Evolutionary conservation across 2,329 filamentous ascomycete genomes (phyloP).

Genomic region (Phoma sp.): DNA sequence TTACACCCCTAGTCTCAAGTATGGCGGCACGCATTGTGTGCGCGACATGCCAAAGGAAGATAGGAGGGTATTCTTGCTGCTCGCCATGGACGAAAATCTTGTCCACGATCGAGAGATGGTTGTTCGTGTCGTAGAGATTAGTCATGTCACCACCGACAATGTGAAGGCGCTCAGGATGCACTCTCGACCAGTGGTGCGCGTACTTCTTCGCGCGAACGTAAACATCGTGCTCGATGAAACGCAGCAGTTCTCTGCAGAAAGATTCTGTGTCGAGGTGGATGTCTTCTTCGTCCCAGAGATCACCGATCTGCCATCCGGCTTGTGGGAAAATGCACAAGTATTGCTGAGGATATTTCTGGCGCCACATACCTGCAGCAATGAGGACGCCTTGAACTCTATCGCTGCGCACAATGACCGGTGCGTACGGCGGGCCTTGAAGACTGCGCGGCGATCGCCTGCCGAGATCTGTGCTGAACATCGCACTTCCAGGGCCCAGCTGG

Average conservation of each 20-base stretch:
- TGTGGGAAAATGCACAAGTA: constrained; percentile 39
- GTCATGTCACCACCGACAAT: constrained; percentile 24
- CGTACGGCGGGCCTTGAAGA: constrained; percentile 17
- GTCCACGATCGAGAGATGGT: constrained; percentile 33
- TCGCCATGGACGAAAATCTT: constrained; percentile 40
- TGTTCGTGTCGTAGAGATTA: constrained; percentile 23
- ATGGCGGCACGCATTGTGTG: constrained; percentile 33
- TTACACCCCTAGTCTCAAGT: constrained; percentile 2
- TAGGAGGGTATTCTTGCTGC: constrained; percentile 25
- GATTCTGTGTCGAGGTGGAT: constrained; percentile 38
- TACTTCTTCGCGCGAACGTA: constrained; percentile 24
- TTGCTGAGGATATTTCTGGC: constrained; percentile 29
- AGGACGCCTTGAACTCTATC: constrained; percentile 24
- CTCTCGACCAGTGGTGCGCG: constrained; percentile 29
- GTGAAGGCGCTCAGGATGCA: constrained; percentile 28
- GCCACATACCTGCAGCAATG: constrained; percentile 30
- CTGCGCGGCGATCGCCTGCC: constrained; percentile 26
- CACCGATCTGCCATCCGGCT: constrained; percentile 32
- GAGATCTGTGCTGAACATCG: constrained; percentile 41
- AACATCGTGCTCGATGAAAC: constrained; percentile 37
- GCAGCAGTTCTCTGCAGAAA: constrained; percentile 38
- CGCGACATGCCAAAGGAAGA: constrained; percentile 40
- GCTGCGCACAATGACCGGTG: constrained; percentile 36
- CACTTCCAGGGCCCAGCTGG: constrained; percentile 15
- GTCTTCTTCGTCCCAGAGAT: constrained; percentile 45